These are phyloP conservation scores for Amanita pseudoporphyria DNA, from an alignment of 768 basidiomycete genomes.

Conservation along the genomic window DNA sequence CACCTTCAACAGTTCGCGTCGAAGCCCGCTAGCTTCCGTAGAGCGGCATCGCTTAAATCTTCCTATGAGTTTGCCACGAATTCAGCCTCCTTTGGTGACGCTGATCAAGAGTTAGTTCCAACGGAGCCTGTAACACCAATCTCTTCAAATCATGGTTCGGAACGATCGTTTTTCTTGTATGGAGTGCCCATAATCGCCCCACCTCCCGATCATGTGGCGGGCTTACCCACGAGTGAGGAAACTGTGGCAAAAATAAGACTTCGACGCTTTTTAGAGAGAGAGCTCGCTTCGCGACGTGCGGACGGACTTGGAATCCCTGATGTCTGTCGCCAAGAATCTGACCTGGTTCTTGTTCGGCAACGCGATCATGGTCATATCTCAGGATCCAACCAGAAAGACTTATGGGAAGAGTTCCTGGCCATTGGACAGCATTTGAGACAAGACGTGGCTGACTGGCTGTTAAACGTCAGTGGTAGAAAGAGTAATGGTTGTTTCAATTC, in stretches of 20 bases:
- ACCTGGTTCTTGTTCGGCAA: not conserved
- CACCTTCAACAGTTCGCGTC: constrained; percentile 2
- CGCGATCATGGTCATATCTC: not conserved
- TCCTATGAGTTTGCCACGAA: not conserved
- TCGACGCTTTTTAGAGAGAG: constrained; percentile 28
- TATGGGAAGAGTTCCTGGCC: constrained; percentile 17
- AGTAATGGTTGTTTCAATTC: not conserved
- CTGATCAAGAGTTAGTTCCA: constrained; percentile 1
- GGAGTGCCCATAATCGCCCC: constrained; percentile 48
- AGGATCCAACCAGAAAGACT: constrained; percentile 7
- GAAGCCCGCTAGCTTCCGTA: constrained; percentile 8
- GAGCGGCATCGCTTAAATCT: constrained; percentile 9
- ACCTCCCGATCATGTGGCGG: constrained; percentile 25
- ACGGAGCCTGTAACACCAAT: constrained; percentile 6
- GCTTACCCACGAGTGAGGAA: constrained; percentile 25
- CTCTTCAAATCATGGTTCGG: not conserved
- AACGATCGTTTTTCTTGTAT: not conserved
- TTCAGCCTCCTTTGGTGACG: not conserved
- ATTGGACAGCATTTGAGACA: constrained; percentile 25
- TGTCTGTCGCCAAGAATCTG: constrained; percentile 7
- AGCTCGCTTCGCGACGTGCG: constrained; percentile 23
- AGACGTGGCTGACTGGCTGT: constrained; percentile 33
- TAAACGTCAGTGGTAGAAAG: constrained; percentile 24
- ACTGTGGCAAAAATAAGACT: constrained; percentile 37
- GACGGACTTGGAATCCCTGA: constrained; percentile 23